Percentiles rank a stretch among this genome's conserved stretches.
These are phyloP conservation scores for Mycena epipterygia DNA, from an alignment of 768 basidiomycete species.

Conservation along the genomic window DNA sequence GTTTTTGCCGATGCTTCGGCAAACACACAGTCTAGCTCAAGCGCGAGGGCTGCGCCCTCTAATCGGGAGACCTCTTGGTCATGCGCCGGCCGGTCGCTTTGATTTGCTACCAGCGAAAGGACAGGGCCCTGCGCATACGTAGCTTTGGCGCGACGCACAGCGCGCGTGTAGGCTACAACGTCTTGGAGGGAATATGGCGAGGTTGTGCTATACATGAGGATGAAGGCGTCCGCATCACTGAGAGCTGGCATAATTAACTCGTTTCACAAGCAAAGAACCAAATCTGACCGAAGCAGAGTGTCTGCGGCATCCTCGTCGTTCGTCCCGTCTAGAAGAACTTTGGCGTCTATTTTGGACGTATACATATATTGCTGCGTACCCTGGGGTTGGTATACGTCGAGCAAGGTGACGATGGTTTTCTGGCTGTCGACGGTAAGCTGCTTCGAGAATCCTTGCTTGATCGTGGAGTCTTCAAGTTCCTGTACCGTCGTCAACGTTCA, in stretches of 20 bases:
- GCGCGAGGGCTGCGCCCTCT: slow-evolving; percentile 30
- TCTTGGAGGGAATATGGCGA: slow-evolving; percentile 37
- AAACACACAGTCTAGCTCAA: slow-evolving; percentile 32
- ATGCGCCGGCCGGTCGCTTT: slow-evolving; percentile 31
- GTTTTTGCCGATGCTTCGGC: slow-evolving; percentile 31
- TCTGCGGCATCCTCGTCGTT: slow-evolving; percentile 7
- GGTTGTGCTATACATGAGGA: slow-evolving; percentile 38
- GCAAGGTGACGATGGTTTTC: slow-evolving; percentile 31
- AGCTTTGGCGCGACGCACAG: slow-evolving; percentile 30
- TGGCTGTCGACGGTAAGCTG: slow-evolving; percentile 30
- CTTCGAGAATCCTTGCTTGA: slow-evolving; percentile 30
- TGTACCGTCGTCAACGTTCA: background rate
- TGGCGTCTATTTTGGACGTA: background rate
- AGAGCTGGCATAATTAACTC: slow-evolving; percentile 1
- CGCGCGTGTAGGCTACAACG: slow-evolving; percentile 30
- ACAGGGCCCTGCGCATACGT: slow-evolving; percentile 19
- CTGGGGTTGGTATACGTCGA: slow-evolving; percentile 28
- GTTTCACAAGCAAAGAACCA: background rate
- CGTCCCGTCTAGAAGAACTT: slow-evolving; percentile 3
- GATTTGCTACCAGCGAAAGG: slow-evolving; percentile 30
- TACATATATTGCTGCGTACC: slow-evolving; percentile 1
- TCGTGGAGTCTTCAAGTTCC: slow-evolving; percentile 24
- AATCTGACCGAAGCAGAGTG: slow-evolving; percentile 18
- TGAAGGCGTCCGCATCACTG: slow-evolving; percentile 34
- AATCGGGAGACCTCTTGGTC: slow-evolving; percentile 33